Evolutionary conservation across 495 filamentous ascomycete species (phyloP).

Genomic region (Stereocaulon alpinum): DNA sequence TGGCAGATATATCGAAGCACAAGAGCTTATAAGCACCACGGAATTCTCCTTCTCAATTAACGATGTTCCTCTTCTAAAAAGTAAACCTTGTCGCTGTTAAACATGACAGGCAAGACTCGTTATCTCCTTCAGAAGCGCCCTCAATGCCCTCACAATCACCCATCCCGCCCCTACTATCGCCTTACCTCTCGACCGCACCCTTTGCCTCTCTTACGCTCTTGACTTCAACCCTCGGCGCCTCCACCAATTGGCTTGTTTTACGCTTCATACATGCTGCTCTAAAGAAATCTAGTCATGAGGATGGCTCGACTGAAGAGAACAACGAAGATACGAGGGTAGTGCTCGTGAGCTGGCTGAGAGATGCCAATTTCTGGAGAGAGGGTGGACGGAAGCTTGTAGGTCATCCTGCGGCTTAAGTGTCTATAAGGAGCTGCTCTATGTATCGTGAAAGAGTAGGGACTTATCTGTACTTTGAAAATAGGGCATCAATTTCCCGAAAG

Average conservation of each 20-base stretch:
- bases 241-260: slow-evolving; percentile 63
- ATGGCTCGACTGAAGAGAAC: neutral
- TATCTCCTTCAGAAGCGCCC: neutral
- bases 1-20: neutral
- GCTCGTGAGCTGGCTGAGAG: slow-evolving; percentile 69
- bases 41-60: too few species aligned
- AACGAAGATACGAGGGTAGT: slow-evolving; percentile 42
- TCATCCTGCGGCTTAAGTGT: neutral
- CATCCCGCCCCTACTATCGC: slow-evolving; percentile 47
- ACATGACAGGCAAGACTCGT: neutral
- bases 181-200: slow-evolving; percentile 23
- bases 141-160: slow-evolving; percentile 41
- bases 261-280: slow-evolving; percentile 53
- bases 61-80: too few species aligned
- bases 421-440: too few species aligned
- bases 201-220: slow-evolving; percentile 55
- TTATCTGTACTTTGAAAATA: neutral
- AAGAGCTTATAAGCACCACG: too few species aligned
- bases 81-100: neutral
- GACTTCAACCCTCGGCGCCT: slow-evolving; percentile 60
- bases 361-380: slow-evolving; percentile 64
- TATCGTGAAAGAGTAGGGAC: neutral
- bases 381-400: slow-evolving; percentile 49
- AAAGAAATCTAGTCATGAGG: slow-evolving; percentile 12
- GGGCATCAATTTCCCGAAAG: slow-evolving; percentile 15